Evolutionary conservation across 805 yeast genomes (phyloP).

Genomic region (Zygoascus tannicola): DNA sequence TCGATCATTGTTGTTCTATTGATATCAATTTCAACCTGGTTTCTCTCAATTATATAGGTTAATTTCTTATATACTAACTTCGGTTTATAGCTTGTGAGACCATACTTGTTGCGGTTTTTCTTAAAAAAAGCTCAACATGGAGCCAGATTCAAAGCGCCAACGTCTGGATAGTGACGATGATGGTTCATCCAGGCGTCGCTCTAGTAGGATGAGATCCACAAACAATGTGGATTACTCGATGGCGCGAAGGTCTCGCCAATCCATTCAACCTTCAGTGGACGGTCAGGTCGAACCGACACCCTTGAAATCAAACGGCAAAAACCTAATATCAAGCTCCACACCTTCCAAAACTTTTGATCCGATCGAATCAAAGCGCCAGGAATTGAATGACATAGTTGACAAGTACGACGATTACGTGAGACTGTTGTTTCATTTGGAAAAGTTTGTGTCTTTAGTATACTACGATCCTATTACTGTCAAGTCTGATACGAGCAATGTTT

Average conservation of each 20-base stretch:
- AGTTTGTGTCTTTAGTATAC: constrained; percentile 31
- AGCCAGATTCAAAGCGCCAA: background rate
- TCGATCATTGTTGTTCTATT: background rate
- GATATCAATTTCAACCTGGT: background rate
- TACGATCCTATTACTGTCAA: constrained; percentile 31
- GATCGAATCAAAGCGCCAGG: constrained; percentile 2
- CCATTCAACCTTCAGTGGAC: too few relatives aligned
- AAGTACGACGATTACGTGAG: constrained; percentile 30
- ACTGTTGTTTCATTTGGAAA: constrained; percentile 31
- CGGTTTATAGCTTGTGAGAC: too few relatives aligned
- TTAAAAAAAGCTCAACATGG: too few relatives aligned
- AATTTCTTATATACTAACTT: too few relatives aligned
- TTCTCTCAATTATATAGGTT: too few relatives aligned
- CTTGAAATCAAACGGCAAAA: too few relatives aligned
- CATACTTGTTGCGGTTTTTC: too few relatives aligned
- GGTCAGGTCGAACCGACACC: too few relatives aligned
- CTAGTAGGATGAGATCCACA: background rate
- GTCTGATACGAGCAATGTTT: constrained; percentile 26
- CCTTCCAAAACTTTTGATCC: background rate
- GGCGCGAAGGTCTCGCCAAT: background rate
- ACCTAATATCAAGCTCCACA: too few relatives aligned
- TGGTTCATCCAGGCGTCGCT: background rate
- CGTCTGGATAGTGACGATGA: background rate
- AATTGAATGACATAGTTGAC: constrained; percentile 18
- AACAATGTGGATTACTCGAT: background rate